phyloP scores from a whole-genome alignment of 176 grass and related monocot species.

The Paspalum vaginatum region DNA sequence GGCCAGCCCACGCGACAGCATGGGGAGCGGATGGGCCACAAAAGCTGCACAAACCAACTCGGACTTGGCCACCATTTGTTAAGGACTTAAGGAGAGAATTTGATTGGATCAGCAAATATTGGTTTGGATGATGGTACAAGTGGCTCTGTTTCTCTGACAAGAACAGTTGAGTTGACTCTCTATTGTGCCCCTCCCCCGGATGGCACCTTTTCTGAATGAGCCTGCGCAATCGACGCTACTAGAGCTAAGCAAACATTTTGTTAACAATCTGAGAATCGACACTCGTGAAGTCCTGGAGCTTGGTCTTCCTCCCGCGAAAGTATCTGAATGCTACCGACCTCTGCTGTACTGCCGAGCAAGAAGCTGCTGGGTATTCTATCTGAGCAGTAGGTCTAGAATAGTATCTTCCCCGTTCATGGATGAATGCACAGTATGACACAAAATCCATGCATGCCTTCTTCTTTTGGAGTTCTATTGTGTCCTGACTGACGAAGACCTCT shows the following conservation, averaged over 20 bases:
- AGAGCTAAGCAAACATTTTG: background rate
- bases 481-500: background rate
- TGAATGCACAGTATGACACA: background rate
- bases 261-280: background rate
- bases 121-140: conserved; percentile 71
- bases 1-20: background rate
- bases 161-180: too few species aligned
- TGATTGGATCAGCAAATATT: conserved; percentile 74
- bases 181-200: too few species aligned
- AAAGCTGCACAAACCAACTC: background rate
- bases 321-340: too few species aligned
- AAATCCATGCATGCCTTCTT: background rate
- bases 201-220: conserved; percentile 68
- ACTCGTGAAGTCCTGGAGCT: background rate
- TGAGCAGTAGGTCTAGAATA: background rate
- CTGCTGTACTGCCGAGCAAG: background rate
- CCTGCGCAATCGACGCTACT: conserved; percentile 64
- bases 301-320: too few species aligned
- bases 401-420: background rate
- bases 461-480: background rate
- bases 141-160: conserved; percentile 43
- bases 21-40: too few species aligned
- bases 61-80: conserved; percentile 24
- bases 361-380: background rate
- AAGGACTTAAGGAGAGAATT: background rate